A percentile compares a stretch with the other conserved stretches of the same genome.
Evolutionary conservation across 106 monocot genomes (phyloP).

Genomic region (Vanilla planifolia): DNA sequence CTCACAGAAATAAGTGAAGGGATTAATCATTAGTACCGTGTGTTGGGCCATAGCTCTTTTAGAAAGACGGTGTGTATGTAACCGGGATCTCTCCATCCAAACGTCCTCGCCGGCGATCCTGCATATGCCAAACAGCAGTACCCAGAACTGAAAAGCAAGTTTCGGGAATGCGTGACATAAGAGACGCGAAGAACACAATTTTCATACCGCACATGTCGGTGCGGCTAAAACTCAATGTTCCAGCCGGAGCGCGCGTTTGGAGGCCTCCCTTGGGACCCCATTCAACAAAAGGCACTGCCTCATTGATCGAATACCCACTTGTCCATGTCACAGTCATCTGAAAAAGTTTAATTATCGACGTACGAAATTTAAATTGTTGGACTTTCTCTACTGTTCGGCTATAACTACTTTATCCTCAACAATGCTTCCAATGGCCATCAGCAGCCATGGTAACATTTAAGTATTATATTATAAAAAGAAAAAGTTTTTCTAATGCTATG

Average conservation of each 20-base stretch:
- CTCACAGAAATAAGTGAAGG: background rate
- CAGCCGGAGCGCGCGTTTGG: conserved; percentile 56
- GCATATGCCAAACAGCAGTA: background rate
- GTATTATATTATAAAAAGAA: no score
- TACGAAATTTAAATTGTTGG: no score
- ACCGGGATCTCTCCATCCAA: conserved; percentile 98
- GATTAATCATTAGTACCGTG: conserved; percentile 26
- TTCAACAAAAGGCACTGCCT: conserved; percentile 91
- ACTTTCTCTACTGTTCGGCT: no score
- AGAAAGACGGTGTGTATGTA: conserved; percentile 89
- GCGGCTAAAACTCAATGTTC: conserved; percentile 78
- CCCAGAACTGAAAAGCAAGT: background rate
- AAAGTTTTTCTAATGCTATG: no score
- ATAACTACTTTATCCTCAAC: no score
- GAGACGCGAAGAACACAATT: background rate
- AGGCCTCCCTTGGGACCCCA: conserved; percentile 61
- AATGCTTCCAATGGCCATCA: no score
- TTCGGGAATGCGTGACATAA: background rate
- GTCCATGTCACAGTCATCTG: conserved; percentile 99
- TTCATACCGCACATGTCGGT: conserved; percentile 78
- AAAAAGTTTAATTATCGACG: no score
- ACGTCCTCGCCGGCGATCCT: conserved; percentile 87
- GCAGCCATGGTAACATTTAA: no score
- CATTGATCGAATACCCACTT: conserved; percentile 73
- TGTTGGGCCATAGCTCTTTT: conserved; percentile 88